Conservation (phyloP, 345 rosid species). For the Triadica sebifera region DNA sequence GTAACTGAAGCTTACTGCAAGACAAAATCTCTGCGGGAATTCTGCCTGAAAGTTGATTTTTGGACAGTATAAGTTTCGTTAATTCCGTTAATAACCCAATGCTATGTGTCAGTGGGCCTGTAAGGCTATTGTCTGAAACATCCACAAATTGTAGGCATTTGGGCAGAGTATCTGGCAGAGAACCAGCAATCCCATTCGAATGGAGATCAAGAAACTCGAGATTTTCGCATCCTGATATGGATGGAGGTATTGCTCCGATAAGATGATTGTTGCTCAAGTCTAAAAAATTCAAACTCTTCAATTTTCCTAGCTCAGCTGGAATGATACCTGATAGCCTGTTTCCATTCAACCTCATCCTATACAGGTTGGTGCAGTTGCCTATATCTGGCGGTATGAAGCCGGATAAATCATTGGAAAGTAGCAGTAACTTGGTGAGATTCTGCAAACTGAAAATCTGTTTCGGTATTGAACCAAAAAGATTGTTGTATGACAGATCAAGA, state of each 20-base stretch:
- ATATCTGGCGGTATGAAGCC: constrained; percentile 77
- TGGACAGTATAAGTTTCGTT: constrained; percentile 70
- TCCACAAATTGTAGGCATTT: constrained; percentile 62
- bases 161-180: constrained; percentile 65
- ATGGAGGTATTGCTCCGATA: constrained; percentile 60
- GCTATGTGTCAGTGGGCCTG: constrained; percentile 54
- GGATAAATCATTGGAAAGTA: constrained; percentile 72
- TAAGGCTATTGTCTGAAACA: constrained; percentile 67
- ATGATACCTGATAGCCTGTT: constrained; percentile 69
- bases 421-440: constrained; percentile 79
- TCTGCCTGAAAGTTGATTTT: constrained; percentile 61
- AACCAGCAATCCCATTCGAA: constrained; percentile 69
- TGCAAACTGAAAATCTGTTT: constrained; percentile 52
- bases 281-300: constrained; percentile 64
- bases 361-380: constrained; percentile 73
- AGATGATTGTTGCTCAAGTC: constrained; percentile 71
- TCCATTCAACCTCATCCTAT: constrained; percentile 61
- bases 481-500: constrained; percentile 86
- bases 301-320: constrained; percentile 70
- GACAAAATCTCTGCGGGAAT: constrained; percentile 69
- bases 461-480: constrained; percentile 69
- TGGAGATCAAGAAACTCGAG: constrained; percentile 79
- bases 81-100: constrained; percentile 64
- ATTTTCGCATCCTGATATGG: constrained; percentile 52
- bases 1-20: constrained; percentile 69